Conservation (phyloP, 208 protist genomes). For the Wallacemonas collosoma region DNA sequence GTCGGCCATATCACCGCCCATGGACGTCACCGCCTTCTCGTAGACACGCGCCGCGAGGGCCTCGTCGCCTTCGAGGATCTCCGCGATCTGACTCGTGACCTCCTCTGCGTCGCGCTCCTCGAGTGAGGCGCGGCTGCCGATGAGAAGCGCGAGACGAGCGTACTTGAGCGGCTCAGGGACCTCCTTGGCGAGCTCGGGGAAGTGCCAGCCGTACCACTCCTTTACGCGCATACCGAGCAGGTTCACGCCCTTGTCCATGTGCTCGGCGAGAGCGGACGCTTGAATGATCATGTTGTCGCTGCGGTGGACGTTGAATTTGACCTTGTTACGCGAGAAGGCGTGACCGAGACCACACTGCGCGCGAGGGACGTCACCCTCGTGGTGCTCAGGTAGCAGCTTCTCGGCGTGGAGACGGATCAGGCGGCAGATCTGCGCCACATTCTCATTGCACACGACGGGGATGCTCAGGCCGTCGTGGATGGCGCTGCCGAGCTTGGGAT, state of each 20-base stretch:
- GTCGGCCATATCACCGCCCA: constrained; percentile 96
- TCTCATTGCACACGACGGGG: constrained; percentile 90
- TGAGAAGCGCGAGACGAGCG: constrained; percentile 88
- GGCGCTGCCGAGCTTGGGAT: constrained; percentile 94
- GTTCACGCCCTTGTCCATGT: constrained; percentile 99
- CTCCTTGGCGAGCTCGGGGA: constrained; percentile 98
- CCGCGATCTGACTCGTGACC: constrained; percentile 70
- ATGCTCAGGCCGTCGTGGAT: constrained; percentile 93
- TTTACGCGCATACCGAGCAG: constrained; percentile 99
- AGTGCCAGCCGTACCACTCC: constrained; percentile 99
- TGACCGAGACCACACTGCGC: constrained; percentile 99
- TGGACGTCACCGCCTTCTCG: constrained; percentile 94
- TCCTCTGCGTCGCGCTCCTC: constrained; percentile 76
- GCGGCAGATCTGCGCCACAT: constrained; percentile 90
- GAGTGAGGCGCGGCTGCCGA: constrained; percentile 81
- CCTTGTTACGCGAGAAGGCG: constrained; percentile 98
- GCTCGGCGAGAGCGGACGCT: constrained; percentile 97
- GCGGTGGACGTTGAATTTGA: constrained; percentile 99
- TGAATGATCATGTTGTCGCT: constrained; percentile 99
- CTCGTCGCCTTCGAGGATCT: constrained; percentile 86
- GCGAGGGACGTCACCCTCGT: constrained; percentile 94
- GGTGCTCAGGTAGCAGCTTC: constrained; percentile 94
- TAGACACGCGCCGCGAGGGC: constrained; percentile 84
- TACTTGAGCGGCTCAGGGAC: constrained; percentile 97
- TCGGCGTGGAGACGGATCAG: constrained; percentile 96